Evolutionary conservation across 1,284 basidiomycete species (phyloP), one percentile per base, ranked within the genome.

Genomic region (Volvariella surrecta): DNA sequence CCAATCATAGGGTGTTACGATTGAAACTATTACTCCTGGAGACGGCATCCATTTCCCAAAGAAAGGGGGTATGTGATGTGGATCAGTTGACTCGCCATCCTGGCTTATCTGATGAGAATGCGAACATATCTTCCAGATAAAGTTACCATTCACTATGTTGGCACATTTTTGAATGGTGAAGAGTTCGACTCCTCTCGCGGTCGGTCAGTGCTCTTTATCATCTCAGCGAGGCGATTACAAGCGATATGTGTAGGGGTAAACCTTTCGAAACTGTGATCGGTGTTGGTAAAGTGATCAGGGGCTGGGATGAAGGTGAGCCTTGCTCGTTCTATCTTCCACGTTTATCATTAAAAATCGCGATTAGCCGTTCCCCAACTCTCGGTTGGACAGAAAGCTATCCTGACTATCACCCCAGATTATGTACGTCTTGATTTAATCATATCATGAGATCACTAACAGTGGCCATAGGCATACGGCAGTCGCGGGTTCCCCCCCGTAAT

Each of bases 221-320:
- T 18, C 24, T 13, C 39, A 7, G 19, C 13, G 32, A 35, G 21
- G 42, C 21, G 43, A 45, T 19, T 19, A 16, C 35, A 17, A 41
- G 28, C 22, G 18, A 16, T 7, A 13, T 28, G 24, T 42, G 18
- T 45, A 85, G 83, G 40, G 63, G 64, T 0, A 7, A 8, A 0
- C 79, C 88, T 2, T 93, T 93, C 63, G 59, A 68, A 55, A 89
- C 86, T 17, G 59, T 73, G 56, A 92, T 94, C 52, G 89, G 87
- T 44, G 70, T 81, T 37, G 84, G 83, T 30, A 80, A 80, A 60
- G 89, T 92, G 44, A 92, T 92, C 66, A 82, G 74, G 60, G 90
- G 89, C 34, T 94, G 90, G 90, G 89, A 94, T 58, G 89, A 92
- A 64, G 89, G 89, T 87, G 56, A 58, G 71, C 66, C 35, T 39